phyloP scores from a whole-genome alignment of 106 monocot species.

The Hemerocallis citrina region DNA sequence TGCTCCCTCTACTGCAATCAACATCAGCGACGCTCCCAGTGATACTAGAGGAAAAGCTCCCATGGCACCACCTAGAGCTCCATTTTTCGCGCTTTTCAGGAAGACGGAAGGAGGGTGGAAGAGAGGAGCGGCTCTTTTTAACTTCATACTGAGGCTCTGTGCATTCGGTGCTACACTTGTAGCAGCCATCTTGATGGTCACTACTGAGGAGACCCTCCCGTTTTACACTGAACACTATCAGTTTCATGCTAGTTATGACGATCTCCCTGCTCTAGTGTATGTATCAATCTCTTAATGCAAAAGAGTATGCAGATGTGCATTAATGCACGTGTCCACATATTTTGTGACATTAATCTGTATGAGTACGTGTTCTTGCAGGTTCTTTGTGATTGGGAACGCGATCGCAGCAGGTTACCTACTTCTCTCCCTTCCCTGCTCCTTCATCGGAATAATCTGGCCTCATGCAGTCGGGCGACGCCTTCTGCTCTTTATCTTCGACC shows the following conservation, averaged over 20 bases:
- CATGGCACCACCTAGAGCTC: background rate
- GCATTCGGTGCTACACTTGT: background rate
- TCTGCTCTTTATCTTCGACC: conserved; percentile 3
- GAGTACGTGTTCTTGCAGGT: background rate
- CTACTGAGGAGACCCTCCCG: conserved; percentile 1
- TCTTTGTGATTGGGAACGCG: conserved; percentile 2
- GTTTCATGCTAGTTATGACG: conserved; percentile 12
- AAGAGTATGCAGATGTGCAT: no score
- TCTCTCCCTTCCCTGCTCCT: conserved; percentile 9
- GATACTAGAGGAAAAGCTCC: background rate
- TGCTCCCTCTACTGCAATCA: background rate
- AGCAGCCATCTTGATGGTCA: background rate
- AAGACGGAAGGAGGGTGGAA: background rate
- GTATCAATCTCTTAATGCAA: background rate
- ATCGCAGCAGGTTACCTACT: conserved; percentile 1
- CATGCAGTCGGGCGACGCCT: background rate
- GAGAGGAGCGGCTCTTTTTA: background rate
- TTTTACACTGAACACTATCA: conserved; percentile 12
- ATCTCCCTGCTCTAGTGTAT: conserved; percentile 6
- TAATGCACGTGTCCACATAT: no score
- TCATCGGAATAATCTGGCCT: background rate
- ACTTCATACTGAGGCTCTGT: conserved; percentile 1
- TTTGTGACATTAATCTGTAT: no score
- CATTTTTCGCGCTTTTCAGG: background rate
- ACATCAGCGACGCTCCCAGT: background rate